A percentile compares a stretch with the other conserved stretches of the same genome.
Conservation (phyloP, 116 monocot genomes). For the Dioscorea cayenensis region DNA sequence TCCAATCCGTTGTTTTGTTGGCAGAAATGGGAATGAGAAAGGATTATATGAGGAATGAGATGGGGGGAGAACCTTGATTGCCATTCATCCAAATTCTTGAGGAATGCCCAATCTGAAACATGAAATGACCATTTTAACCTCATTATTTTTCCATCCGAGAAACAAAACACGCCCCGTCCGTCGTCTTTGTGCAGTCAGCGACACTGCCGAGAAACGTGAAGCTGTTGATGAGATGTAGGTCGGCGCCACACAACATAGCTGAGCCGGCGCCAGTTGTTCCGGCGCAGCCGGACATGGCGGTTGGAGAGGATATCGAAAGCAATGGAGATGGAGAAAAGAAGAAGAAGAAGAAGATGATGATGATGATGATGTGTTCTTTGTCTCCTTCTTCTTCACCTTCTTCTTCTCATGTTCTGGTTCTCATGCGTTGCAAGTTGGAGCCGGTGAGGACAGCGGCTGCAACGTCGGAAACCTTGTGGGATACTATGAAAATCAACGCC, state of each 20-base stretch:
- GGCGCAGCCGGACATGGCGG: background rate
- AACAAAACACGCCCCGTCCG: no score
- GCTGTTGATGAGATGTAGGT: conserved; percentile 68
- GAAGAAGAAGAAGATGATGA: no score
- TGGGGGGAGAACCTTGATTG: no score
- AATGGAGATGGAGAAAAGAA: conserved; percentile 7
- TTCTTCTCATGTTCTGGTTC: no score
- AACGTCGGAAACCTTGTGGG: conserved; percentile 39
- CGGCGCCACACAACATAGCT: conserved; percentile 54
- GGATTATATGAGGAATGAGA: no score
- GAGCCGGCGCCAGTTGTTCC: background rate
- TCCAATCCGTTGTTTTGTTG: no score
- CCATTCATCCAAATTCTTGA: no score
- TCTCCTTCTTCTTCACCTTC: conserved; percentile 16
- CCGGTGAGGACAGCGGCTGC: conserved; percentile 54
- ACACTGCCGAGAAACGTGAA: conserved; percentile 65
- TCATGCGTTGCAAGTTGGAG: conserved; percentile 74
- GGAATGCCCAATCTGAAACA: no score
- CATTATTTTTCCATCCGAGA: no score
- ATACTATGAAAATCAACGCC: background rate
- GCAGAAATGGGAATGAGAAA: no score
- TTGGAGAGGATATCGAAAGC: background rate
- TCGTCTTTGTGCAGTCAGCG: conserved; percentile 21
- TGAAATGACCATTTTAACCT: no score
- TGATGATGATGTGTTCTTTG: conserved; percentile 4